phyloP scores from a whole-genome alignment of 768 basidiomycete genomes.

The Ramaria sp. region DNA sequence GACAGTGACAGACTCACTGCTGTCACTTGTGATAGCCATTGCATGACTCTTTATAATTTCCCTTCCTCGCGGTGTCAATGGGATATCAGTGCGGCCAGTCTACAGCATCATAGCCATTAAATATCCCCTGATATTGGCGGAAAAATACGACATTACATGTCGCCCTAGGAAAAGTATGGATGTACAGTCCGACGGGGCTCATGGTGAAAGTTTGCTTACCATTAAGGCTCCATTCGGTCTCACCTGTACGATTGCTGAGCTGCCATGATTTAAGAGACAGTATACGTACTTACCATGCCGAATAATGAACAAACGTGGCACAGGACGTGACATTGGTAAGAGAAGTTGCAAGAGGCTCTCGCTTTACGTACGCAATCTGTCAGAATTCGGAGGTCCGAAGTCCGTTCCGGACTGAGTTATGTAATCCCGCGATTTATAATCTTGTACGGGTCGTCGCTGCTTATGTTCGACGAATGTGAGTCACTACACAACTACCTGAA shows the following conservation, averaged over 20 bases:
- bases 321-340: constrained; percentile 39
- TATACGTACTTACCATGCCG: constrained; percentile 49
- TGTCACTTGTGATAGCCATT: constrained; percentile 57
- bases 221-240: constrained; percentile 91
- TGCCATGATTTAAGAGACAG: neutral
- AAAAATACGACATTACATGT: constrained; percentile 10
- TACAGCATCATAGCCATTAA: constrained; percentile 18
- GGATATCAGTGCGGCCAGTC: constrained; percentile 86
- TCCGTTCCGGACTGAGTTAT: neutral
- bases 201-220: constrained; percentile 31
- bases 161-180: constrained; percentile 9
- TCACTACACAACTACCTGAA: constrained; percentile 4
- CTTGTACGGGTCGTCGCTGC: neutral
- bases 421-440: neutral
- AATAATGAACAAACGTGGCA: constrained; percentile 70
- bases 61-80: constrained; percentile 70
- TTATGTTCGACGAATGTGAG: constrained; percentile 35
- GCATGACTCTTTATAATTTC: constrained; percentile 58
- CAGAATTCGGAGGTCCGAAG: neutral
- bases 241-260: constrained; percentile 34
- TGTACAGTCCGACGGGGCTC: neutral
- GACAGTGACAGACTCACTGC: constrained; percentile 32
- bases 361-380: neutral
- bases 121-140: too few species aligned
- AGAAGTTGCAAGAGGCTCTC: too few species aligned